Evolutionary conservation across 2,329 filamentous ascomycete species (phyloP).

Genomic region (Didymosphaeria variabile): DNA sequence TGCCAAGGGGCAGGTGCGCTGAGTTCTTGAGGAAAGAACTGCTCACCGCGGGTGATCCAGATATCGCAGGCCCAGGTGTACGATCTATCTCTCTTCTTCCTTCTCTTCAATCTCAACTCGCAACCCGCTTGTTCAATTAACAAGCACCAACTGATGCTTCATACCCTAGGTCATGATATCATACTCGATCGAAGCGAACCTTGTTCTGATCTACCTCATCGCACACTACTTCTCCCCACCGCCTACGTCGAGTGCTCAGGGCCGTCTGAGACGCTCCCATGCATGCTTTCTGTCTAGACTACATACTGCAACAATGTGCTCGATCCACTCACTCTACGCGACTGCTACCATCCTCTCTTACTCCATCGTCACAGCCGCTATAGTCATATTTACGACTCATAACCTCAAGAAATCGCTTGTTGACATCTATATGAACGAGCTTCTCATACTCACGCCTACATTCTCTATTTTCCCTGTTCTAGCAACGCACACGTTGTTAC

Average conservation of each 20-base stretch:
- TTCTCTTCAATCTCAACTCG: background rate
- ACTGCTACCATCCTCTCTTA: constrained; percentile 2
- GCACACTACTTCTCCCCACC: background rate
- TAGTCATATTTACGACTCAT: background rate
- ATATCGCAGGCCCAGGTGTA: constrained; percentile 1
- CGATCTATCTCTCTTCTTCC: background rate
- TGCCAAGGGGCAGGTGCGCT: background rate
- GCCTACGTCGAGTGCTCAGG: background rate
- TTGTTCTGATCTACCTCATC: background rate
- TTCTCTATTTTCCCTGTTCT: constrained; percentile 2
- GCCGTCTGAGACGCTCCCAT: background rate
- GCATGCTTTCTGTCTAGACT: background rate
- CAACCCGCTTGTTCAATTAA: background rate
- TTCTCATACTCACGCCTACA: background rate
- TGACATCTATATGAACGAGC: constrained; percentile 8
- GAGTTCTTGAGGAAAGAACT: background rate
- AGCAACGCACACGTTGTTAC: background rate
- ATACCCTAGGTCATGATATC: background rate
- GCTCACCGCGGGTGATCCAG: background rate
- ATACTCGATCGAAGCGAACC: background rate
- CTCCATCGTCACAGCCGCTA: constrained; percentile 5
- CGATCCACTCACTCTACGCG: background rate
- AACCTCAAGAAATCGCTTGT: background rate
- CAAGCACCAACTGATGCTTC: background rate
- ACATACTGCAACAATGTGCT: background rate